Base-by-base conservation (phyloP, 139 green algal species). In the Chlorella sorokiniana region DNA sequence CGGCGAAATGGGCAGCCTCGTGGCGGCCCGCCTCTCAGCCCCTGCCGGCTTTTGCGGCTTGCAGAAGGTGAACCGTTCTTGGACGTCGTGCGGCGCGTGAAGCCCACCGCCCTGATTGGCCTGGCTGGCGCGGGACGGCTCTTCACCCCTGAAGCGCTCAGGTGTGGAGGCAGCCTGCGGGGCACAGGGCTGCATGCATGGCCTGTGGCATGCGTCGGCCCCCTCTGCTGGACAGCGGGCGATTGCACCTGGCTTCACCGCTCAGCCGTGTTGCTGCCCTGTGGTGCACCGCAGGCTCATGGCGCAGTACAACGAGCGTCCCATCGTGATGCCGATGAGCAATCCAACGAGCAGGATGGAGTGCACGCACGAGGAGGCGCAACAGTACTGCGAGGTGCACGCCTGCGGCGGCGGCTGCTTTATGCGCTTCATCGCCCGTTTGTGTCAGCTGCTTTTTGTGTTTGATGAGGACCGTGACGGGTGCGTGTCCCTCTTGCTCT, bases 241-340 rank as follows among this genome's bases (percentile, higher is more conserved):
- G n/a, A 7, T 11, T 38, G 61, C 61, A 68, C 29, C 16, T 38
- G 29, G 29, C 29, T 38, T 16, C 52, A 20, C 7, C 10, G 52
- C 52, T 62, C 52, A 5, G 10, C 8, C 3, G 10, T 20, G 6
- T 11, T 33, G 3, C 11, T 68, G 61, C 61, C 5, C 23, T 6
- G 16, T 68, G n/a, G 25, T 68, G 61, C 61, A 33, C 25, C 40
- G 77, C 90, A 89, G 37, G 78, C 68, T 74, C 38, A 91, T 98
- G 92, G 87, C 80, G 0, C 40, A 83, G 78, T 84, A 74, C 81
- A 91, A 89, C 76, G 86, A 95, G 71, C 89, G 88, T 0, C 95
- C 95, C 42, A 88, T 98, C 85, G 93, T 98, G 76, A 96, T 98
- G 83, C 91, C 95, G 16, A 89, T 98, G 75, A 95, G 88, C 82